A percentile compares a stretch with the other conserved stretches of the same genome.
These are phyloP conservation scores for Aschersonia sp. DNA, from an alignment of 2,329 filamentous ascomycete genomes.

Conservation along the genomic window DNA sequence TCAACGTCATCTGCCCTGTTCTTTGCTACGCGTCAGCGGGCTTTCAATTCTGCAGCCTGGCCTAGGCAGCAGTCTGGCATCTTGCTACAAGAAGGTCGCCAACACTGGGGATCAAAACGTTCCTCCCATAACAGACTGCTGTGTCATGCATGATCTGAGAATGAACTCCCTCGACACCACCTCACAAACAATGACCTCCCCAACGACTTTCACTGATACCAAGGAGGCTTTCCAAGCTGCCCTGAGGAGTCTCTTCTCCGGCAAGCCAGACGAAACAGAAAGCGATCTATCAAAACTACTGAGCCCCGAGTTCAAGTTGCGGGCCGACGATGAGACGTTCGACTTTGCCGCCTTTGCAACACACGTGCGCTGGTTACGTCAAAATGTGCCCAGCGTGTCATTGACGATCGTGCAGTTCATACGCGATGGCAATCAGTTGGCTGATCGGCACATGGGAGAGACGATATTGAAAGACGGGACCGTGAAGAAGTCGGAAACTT, in stretches of 20 bases:
- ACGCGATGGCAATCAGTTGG: slow-evolving; percentile 4
- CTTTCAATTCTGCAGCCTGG: not conserved
- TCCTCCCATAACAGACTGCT: not conserved
- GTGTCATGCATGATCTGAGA: not conserved
- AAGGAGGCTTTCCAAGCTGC: slow-evolving; percentile 4
- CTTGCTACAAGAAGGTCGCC: not conserved
- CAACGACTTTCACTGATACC: slow-evolving; percentile 4
- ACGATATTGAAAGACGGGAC: slow-evolving; percentile 3
- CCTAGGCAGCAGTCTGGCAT: not conserved
- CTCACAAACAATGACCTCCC: not conserved
- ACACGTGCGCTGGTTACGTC: slow-evolving; percentile 4
- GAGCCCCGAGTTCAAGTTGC: slow-evolving; percentile 1
- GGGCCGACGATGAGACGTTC: not conserved
- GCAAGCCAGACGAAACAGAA: slow-evolving; percentile 3
- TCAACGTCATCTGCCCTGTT: not conserved
- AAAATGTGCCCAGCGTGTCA: slow-evolving; percentile 2
- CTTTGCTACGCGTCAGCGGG: not conserved
- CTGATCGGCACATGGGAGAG: slow-evolving; percentile 2
- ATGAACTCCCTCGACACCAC: not conserved
- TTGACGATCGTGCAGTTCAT: slow-evolving; percentile 4
- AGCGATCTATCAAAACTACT: slow-evolving; percentile 3
- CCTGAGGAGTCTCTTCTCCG: slow-evolving; percentile 4
- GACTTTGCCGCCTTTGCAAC: slow-evolving; percentile 4
- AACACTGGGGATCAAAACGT: no score
- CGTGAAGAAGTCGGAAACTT: slow-evolving; percentile 2